Evolutionary conservation across 306 rosid genomes (phyloP).

Genomic region (Quercus agrifolia): DNA sequence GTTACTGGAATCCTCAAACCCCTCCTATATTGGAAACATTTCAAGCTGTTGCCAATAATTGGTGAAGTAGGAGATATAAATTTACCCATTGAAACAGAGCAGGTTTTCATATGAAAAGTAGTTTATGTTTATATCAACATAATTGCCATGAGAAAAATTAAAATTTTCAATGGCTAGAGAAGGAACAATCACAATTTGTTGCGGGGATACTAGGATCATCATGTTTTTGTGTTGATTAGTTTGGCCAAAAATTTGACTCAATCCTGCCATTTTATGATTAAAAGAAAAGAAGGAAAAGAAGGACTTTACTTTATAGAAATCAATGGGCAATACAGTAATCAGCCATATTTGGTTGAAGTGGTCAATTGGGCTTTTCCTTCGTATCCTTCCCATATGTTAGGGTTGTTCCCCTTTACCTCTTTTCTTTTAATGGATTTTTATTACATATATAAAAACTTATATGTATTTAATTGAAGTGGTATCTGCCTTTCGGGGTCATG

Average conservation of each 20-base stretch:
- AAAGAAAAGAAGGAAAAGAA: neutral
- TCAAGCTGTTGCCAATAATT: neutral
- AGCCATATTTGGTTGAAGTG: neutral
- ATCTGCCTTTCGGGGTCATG: neutral
- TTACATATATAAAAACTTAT: too few species aligned
- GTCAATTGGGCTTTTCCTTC: too few species aligned
- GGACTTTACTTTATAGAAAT: neutral
- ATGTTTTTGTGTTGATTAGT: neutral
- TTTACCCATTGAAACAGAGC: neutral
- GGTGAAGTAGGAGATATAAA: neutral
- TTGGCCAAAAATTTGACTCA: neutral
- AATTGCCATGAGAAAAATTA: neutral
- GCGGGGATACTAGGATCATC: neutral
- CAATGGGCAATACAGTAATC: neutral
- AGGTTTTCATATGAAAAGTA: neutral
- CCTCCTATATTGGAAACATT: neutral
- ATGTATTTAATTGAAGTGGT: conserved; percentile 2
- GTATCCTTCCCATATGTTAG: too few species aligned
- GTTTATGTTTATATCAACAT: neutral
- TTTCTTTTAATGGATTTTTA: too few species aligned
- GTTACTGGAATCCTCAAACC: too few species aligned
- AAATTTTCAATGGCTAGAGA: neutral
- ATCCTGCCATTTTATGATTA: neutral
- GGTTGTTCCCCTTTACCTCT: too few species aligned
- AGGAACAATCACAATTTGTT: neutral